Base-by-base conservation (phyloP, 2,329 filamentous ascomycete species). In the Coleophoma crateriformis region DNA sequence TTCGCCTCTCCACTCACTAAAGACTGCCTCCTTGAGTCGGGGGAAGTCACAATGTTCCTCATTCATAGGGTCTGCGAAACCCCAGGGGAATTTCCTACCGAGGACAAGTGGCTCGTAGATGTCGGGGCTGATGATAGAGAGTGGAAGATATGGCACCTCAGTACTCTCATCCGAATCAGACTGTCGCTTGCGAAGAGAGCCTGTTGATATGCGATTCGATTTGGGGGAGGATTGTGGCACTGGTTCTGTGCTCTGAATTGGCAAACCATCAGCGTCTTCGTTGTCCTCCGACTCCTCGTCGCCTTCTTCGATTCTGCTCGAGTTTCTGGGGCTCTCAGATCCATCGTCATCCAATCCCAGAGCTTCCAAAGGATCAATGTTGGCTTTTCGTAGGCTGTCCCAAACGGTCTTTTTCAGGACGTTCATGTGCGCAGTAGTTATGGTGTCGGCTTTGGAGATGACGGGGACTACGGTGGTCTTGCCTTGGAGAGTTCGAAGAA, bases 391-490 rank as follows among this genome's bases (percentile, higher is more conserved):
- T 54, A 99, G 76, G 59, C 87, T 91, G 48, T 89, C 82, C 83
- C 88, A 95, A 33, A 99, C 91, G 12, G 86, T 85, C 70, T 86
- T 90, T 75, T 96, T 96, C 57, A 99, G 79, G 61, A 89, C 85
- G 42, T 81, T 77, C 94, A 97, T 97, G 70, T 99, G 94, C 47
- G 88, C 87, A 0, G 87, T 85, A n/a, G 94, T 97, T 60, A 97
- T 87, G 13, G 91, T 96, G 67, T 99, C 94, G 37, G 94, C 92
- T 71, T 99, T 99, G 65, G 90, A 88, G 63, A 99, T 92, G 51
- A 99, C 85, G 0, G 94, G 94, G 43, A 99, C 89, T 51, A 97
- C 90, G 0, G 90, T 95, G 0, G 94, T 97, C 76, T 96, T 96
- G 61, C 88, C 87, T 67, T 95, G 85, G 27, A 99, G 79, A 14